These are phyloP conservation scores for Ophiostoma australiae DNA, from an alignment of 2,329 filamentous ascomycete genomes.

Conservation along the genomic window DNA sequence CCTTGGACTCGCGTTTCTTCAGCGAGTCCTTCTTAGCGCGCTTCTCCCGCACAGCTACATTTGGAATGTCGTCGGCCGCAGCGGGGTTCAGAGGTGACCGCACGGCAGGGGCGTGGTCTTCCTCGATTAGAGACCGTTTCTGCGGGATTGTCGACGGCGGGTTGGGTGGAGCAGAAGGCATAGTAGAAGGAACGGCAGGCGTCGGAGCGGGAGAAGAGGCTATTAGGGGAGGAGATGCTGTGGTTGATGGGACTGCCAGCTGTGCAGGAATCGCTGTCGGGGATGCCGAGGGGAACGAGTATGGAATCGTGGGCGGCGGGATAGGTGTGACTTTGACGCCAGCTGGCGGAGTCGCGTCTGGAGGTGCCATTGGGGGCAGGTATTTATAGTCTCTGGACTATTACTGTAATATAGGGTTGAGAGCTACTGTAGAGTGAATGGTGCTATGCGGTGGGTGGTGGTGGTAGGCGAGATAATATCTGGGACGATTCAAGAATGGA, in stretches of 20 bases:
- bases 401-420: not conserved
- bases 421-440: not conserved
- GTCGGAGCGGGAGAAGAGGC: constrained; percentile 28
- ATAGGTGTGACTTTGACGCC: constrained; percentile 27
- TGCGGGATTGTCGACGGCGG: constrained; percentile 46
- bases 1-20: constrained; percentile 64
- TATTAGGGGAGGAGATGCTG: constrained; percentile 29
- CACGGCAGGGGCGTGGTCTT: constrained; percentile 64
- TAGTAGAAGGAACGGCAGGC: not conserved
- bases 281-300: constrained; percentile 10
- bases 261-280: constrained; percentile 21
- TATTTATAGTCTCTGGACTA: not conserved
- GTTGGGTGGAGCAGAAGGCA: constrained; percentile 18
- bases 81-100: constrained; percentile 72
- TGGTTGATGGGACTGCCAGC: not conserved
- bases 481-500: not conserved
- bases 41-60: constrained; percentile 43
- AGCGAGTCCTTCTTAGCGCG: constrained; percentile 61
- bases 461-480: not conserved
- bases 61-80: constrained; percentile 33
- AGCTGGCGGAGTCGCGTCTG: constrained; percentile 12
- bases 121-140: constrained; percentile 59
- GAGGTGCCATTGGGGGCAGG: not conserved
- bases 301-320: constrained; percentile 27
- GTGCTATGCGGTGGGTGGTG: not conserved